Base-by-base conservation (phyloP, 345 rosid species). In the Boechera stricta region DNA sequence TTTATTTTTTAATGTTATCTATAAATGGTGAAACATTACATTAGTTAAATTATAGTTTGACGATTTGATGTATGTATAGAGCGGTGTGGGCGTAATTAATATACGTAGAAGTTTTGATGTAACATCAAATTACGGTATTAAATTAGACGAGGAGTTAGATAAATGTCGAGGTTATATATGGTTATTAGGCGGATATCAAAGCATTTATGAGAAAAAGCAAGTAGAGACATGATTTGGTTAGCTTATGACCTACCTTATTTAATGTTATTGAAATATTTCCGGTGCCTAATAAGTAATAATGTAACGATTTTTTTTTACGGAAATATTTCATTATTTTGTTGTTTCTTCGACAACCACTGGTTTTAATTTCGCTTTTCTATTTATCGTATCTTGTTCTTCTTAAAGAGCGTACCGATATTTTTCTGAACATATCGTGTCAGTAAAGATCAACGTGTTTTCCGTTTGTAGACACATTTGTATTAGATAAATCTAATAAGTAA, bases 161-260 rank as follows among this genome's bases (percentile, higher is more conserved):
- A 67, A 57, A 83, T 81, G 88, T 81, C 85, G 58, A 80, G 71
- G 78, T 73, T 73, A 69, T 63, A 79, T 73, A 67, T 79, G 41
- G 80, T 84, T 78, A 86, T 73, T 81, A 80, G 86, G 83, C 75
- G 26, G 53, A 73, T 73, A 54, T 79, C 74, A 81, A 67, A 29
- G 63, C 81, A 85, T 89, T 85, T 84, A 89, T 89, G 84, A 74
- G 69, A 68, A 69, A 74, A 80, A 69, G 69, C 78, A 81, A 83
- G 66, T 67, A 77, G 88, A 76, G 81, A 79, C 77, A 73, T 73
- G 72, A 81, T 81, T 66, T 76, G 63, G 91, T 82, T 84, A 83
- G 87, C 81, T 57, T 79, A 79, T 81, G 89, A 86, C 93, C 93
- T 79, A 86, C 88, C 84, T 55, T 82, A 78, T 83, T 89, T 79